A percentile compares a stretch with the other conserved stretches of the same genome.
Evolutionary conservation across 768 basidiomycete genomes (phyloP).

Genomic region (Imleria badia): DNA sequence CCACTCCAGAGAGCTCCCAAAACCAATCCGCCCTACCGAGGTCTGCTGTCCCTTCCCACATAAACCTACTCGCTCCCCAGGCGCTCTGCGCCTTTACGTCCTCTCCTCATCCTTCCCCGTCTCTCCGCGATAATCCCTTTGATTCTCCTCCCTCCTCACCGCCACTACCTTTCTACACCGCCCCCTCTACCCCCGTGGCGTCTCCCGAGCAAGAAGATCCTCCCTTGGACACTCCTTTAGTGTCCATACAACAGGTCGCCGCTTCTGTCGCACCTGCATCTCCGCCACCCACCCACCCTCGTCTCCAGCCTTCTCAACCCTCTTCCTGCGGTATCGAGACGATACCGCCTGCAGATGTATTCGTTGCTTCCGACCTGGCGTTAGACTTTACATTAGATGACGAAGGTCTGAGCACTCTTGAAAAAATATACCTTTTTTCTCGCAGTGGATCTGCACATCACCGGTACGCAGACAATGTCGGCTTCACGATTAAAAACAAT

Average conservation of each 20-base stretch:
- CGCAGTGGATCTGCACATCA: conserved; percentile 70
- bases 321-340: conserved; percentile 29
- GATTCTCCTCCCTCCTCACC: conserved; percentile 40
- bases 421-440: conserved; percentile 90
- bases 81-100: conserved; percentile 30
- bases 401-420: conserved; percentile 78
- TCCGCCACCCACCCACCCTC: conserved; percentile 25
- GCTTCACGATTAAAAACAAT: not conserved
- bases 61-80: conserved; percentile 33
- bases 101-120: conserved; percentile 34
- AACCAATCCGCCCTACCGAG: conserved; percentile 13
- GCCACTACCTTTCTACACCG: conserved; percentile 45
- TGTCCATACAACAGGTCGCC: conserved; percentile 19
- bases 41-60: conserved; percentile 31
- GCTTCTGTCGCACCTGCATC: conserved; percentile 21
- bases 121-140: conserved; percentile 36
- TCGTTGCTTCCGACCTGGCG: conserved; percentile 30
- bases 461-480: conserved; percentile 33
- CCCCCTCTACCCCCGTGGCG: conserved; percentile 46
- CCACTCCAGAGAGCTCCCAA: conserved; percentile 15
- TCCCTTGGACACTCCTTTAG: conserved; percentile 23
- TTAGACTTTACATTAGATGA: conserved; percentile 60
- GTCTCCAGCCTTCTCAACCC: conserved; percentile 21
- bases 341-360: conserved; percentile 26
- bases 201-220: conserved; percentile 40